Evolutionary conservation across 257 asterid genomes (phyloP).

Genomic region (Knoxia roxburghii): DNA sequence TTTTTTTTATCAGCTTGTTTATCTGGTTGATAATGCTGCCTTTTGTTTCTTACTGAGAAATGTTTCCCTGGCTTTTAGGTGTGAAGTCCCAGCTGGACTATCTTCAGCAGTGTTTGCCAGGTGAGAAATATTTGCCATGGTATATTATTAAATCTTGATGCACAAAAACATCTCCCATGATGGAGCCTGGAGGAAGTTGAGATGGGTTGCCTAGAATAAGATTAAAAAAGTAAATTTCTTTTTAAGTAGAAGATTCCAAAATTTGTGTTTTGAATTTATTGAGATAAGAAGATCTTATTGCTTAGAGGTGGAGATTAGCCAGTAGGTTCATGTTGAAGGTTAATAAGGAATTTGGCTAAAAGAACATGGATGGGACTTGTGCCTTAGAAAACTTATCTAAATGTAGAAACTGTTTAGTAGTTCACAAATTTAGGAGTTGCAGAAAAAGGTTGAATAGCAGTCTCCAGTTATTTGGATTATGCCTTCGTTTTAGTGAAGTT

Average conservation of each 20-base stretch:
- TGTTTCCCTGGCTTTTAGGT: constrained; percentile 40
- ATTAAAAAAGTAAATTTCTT: not conserved
- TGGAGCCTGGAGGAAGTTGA: constrained; percentile 2
- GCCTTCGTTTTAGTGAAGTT: not conserved
- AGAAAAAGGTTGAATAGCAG: not conserved
- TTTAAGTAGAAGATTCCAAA: not conserved
- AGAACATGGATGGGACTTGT: not conserved
- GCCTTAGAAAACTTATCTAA: not conserved
- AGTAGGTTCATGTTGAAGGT: not conserved
- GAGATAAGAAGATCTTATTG: not conserved
- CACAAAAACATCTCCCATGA: not conserved
- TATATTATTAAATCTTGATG: not conserved
- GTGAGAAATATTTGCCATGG: constrained; percentile 26
- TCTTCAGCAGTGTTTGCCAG: constrained; percentile 90
- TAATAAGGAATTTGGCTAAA: not conserved
- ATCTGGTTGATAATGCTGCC: constrained; percentile 12
- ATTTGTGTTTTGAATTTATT: not conserved
- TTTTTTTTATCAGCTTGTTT: constrained; percentile 11
- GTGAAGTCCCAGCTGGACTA: constrained; percentile 89
- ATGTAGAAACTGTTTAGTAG: not conserved
- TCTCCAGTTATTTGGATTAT: not conserved
- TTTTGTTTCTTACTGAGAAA: not conserved
- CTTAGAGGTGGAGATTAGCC: not conserved
- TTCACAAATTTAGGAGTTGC: not conserved
- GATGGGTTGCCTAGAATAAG: not conserved